A percentile compares a stretch with the other conserved stretches of the same genome.
Conservation (phyloP, 306 rosid species). For the Citrullus amarus region DNA sequence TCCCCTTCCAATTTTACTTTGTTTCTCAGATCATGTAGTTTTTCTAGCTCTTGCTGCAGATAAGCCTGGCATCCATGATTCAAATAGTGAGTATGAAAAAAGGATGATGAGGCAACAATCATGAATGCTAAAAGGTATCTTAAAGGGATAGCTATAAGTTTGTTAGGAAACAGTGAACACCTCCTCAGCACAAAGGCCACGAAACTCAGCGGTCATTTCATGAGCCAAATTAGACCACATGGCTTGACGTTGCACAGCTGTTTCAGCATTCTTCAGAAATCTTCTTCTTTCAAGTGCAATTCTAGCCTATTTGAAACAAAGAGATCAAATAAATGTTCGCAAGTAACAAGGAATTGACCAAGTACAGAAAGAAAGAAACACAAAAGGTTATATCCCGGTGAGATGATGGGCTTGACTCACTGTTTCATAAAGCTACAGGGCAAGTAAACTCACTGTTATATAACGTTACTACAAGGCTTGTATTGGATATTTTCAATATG, state of each 20-base stretch:
- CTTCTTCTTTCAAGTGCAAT: slow-evolving; percentile 91
- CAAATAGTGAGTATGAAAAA: not conserved
- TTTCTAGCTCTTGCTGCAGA: slow-evolving; percentile 98
- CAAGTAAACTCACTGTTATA: not conserved
- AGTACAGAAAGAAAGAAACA: not conserved
- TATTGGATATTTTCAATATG: not conserved
- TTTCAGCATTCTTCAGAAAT: slow-evolving; percentile 87
- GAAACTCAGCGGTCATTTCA: slow-evolving; percentile 98
- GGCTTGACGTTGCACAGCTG: slow-evolving; percentile 88
- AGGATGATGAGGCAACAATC: not conserved
- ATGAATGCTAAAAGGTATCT: not conserved
- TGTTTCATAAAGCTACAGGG: not conserved
- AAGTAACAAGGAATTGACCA: not conserved
- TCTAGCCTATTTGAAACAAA: slow-evolving; percentile 63
- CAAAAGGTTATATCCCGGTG: not conserved
- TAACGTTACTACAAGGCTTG: not conserved
- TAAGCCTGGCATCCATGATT: slow-evolving; percentile 60
- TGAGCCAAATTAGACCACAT: slow-evolving; percentile 99
- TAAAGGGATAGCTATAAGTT: not conserved
- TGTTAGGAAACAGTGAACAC: slow-evolving; percentile 24
- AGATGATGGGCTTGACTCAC: not conserved
- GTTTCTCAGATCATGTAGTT: slow-evolving; percentile 85
- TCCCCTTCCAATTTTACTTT: slow-evolving; percentile 99
- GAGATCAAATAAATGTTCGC: slow-evolving; percentile 12
- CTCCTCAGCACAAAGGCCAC: slow-evolving; percentile 99